These are phyloP conservation scores for Yarrowia porcina DNA, from an alignment of 805 yeast species.

Conservation along the genomic window DNA sequence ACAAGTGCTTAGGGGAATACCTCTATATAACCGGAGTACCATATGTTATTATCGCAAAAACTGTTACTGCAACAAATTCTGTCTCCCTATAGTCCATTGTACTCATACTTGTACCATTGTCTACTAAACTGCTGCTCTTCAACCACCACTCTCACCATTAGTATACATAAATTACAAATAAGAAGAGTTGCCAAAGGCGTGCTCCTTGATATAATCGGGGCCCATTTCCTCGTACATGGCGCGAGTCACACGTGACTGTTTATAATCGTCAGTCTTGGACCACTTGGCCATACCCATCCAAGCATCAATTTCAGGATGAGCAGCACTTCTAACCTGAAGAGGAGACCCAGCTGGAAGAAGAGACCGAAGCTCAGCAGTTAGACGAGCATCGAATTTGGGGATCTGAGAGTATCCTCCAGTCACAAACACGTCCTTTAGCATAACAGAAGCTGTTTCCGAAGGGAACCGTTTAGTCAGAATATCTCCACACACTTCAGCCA, in stretches of 20 bases:
- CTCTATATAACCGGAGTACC: too few relatives aligned
- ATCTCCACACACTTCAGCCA: conserved; percentile 71
- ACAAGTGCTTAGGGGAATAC: too few relatives aligned
- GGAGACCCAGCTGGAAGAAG: conserved; percentile 68
- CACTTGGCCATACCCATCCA: conserved; percentile 95
- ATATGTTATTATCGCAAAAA: too few relatives aligned
- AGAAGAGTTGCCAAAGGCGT: conserved; percentile 62
- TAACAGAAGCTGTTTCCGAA: conserved; percentile 42
- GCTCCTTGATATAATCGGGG: conserved; percentile 82
- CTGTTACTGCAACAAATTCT: too few relatives aligned
- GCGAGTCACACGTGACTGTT: conserved; percentile 53
- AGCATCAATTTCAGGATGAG: conserved; percentile 71
- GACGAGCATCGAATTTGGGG: conserved; percentile 62
- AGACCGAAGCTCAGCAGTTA: conserved; percentile 63
- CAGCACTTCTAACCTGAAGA: conserved; percentile 59
- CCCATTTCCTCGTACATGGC: conserved; percentile 87
- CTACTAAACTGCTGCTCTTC: too few relatives aligned
- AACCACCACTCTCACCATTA: too few relatives aligned
- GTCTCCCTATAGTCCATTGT: too few relatives aligned
- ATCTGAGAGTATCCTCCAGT: conserved; percentile 82
- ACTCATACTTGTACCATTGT: too few relatives aligned
- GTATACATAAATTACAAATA: neutral
- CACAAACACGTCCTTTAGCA: conserved; percentile 56
- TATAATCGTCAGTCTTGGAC: conserved; percentile 50
- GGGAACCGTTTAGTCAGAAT: conserved; percentile 58